Evolutionary conservation across 73 alveolate genomes (phyloP).

Genomic region (Paramecium sonneborni): DNA sequence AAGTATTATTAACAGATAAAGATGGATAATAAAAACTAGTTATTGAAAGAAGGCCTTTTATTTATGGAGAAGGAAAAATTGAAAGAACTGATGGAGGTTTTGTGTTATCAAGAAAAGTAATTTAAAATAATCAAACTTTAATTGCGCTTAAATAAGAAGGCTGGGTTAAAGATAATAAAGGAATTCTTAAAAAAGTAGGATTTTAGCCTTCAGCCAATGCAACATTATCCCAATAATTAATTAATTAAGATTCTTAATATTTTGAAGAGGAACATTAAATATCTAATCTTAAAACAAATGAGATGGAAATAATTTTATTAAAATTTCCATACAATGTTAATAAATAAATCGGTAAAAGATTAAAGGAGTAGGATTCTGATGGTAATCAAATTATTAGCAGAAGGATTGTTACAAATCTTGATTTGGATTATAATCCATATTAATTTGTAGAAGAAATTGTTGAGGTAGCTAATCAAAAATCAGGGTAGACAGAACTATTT

Average conservation of each 20-base stretch:
- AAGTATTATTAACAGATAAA: not conserved
- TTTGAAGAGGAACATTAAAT: constrained; percentile 13
- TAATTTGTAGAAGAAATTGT: constrained; percentile 27
- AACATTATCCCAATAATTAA: not conserved
- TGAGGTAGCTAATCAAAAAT: not conserved
- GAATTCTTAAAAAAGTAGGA: not conserved
- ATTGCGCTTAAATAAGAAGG: not conserved
- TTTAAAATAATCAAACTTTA: not conserved
- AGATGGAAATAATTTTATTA: not conserved
- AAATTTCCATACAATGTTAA: not conserved
- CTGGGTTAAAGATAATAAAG: not conserved
- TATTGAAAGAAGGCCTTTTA: not conserved
- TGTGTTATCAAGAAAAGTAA: not conserved
- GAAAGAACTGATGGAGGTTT: constrained; percentile 7
- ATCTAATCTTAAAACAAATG: not conserved
- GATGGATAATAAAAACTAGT: not conserved
- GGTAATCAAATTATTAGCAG: not conserved
- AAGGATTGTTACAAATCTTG: not conserved
- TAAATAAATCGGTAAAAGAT: not conserved
- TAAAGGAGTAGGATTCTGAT: not conserved
- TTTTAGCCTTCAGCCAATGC: not conserved
- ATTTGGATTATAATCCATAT: not conserved
- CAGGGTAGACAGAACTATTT: not conserved
- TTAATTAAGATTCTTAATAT: constrained; percentile 7
- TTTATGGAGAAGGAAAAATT: not conserved